Percentiles rank a stretch among this genome's conserved stretches.
Evolutionary conservation across 2,329 filamentous ascomycete genomes (phyloP).

Genomic region (Phaeosphaeriaceae sp.): DNA sequence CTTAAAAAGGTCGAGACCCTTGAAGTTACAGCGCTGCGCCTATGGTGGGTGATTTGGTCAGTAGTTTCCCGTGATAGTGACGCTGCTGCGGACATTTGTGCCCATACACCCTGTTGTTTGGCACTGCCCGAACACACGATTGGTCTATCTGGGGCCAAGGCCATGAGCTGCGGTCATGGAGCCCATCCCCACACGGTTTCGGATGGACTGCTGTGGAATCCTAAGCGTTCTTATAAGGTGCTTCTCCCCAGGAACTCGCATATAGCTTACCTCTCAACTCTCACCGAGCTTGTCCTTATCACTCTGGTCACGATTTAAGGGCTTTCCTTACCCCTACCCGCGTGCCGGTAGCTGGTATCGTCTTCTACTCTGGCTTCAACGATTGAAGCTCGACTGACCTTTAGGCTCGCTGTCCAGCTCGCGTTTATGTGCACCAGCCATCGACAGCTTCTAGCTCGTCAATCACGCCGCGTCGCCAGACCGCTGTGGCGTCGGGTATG

Average conservation of each 20-base stretch:
- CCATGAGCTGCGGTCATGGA: background rate
- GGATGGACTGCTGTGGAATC: background rate
- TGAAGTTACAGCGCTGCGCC: background rate
- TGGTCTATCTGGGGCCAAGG: background rate
- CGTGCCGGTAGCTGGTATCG: too few species aligned
- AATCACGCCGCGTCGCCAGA: constrained; percentile 16
- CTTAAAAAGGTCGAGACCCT: background rate
- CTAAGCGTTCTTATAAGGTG: background rate
- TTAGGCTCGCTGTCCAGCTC: background rate
- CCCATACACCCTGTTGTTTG: background rate
- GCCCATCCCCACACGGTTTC: background rate
- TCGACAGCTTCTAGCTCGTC: constrained; percentile 12
- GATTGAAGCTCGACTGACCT: background rate
- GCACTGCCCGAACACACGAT: background rate
- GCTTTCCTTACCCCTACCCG: background rate
- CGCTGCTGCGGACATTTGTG: background rate
- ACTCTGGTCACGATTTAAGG: background rate
- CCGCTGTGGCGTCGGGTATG: constrained; percentile 30
- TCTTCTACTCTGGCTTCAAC: constrained; percentile 2
- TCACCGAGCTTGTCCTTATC: too few species aligned
- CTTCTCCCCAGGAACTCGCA: background rate
- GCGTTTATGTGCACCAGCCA: constrained; percentile 23
- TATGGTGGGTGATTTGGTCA: background rate
- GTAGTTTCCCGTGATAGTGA: background rate
- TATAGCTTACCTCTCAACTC: too few species aligned